These are phyloP conservation scores for Mucor velutinosus DNA, from an alignment of 371 early-diverging fungal genomes.

Conservation along the genomic window DNA sequence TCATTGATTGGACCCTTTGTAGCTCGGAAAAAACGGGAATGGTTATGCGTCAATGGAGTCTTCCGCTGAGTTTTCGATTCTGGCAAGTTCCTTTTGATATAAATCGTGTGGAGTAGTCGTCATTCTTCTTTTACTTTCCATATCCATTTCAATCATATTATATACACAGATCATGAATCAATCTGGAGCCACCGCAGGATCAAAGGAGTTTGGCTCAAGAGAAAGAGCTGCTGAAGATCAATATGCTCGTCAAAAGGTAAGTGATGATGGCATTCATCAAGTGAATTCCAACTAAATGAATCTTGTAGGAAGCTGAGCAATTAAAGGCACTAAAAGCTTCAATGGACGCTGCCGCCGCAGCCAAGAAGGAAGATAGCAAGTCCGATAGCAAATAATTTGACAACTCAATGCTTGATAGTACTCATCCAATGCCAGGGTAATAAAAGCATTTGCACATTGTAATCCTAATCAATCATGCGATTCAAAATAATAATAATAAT, in stretches of 20 bases:
- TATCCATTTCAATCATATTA: background rate
- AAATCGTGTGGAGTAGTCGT: background rate
- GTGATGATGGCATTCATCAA: background rate
- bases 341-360: constrained; percentile 15
- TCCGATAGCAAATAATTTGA: background rate
- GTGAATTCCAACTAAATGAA: background rate
- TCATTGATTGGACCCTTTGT: background rate
- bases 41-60: background rate
- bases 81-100: background rate
- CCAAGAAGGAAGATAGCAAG: constrained; percentile 14
- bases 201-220: constrained; percentile 28
- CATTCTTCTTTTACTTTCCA: background rate
- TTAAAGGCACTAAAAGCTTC: constrained; percentile 28
- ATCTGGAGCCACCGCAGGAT: constrained; percentile 7
- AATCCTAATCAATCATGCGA: background rate
- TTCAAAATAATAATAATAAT: too few species aligned
- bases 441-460: background rate
- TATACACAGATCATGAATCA: background rate
- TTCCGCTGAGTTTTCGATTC: background rate
- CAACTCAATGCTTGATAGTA: background rate
- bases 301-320: constrained; percentile 35
- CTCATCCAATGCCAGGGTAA: background rate
- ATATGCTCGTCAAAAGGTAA: constrained; percentile 44
- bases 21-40: background rate
- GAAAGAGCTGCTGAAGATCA: constrained; percentile 43